Base-by-base conservation (phyloP, 257 asterid species). In the Fraxinus pennsylvanica region DNA sequence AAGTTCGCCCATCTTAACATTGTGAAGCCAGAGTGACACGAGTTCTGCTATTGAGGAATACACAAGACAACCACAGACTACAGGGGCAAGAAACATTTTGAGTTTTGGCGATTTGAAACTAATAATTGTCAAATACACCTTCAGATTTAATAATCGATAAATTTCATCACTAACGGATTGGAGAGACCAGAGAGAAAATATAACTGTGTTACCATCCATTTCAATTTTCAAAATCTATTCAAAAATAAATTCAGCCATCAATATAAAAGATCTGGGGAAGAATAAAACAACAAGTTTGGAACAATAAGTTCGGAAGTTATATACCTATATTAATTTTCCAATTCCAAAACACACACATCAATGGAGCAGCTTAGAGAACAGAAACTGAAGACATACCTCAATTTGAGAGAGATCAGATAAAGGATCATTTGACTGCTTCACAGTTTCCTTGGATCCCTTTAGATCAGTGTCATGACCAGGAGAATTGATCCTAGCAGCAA, bases 331-430 rank as follows among this genome's bases (percentile, higher is more conserved):
- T 57, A 47, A 19, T 17, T 57, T 1, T n/a, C 21, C 25, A 57
- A 57, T 57, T 57, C 29, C 29, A 57, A 57, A 57, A 57, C 27
- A 57, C 13, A 9, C 19, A 5, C 25, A 57, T 57, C 21, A 6
- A 17, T n/a, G 66, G 36, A 22, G 8, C 69, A 33, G 69, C 71
- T 59, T 5, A 15, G 22, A 47, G 21, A 5, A 35, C 15, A 5
- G 72, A 38, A 76, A 13, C 63, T 25, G 45, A 80, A 65, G 67
- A 38, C 41, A 72, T 84, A 88, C 91, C 89, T 88, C 88, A 29
- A 88, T 84, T 63, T 81, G 85, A 75, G 91, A 80, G 79, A 88
- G 84, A 85, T 86, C 84, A 22, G 89, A 80, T 32, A 88, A 63
- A 30, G 88, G 84, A 77, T 83, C 91, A 19, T 67, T 66, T 25